These are phyloP conservation scores for Trichosporon coremiiforme DNA, from an alignment of 1,284 basidiomycete species.

Conservation along the genomic window DNA sequence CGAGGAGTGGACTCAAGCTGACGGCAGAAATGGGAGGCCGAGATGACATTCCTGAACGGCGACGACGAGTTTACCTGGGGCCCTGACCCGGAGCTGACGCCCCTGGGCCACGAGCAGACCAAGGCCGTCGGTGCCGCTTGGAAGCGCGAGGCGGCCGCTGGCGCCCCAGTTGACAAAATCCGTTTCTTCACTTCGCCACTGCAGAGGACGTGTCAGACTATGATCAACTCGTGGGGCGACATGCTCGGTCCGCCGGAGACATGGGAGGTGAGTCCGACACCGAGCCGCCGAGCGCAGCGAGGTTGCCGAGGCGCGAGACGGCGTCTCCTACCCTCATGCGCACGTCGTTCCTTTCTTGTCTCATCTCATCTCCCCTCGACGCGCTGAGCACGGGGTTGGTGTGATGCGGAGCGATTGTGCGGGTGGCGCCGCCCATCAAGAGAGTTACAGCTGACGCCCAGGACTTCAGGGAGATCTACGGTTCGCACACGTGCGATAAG, in stretches of 20 bases:
- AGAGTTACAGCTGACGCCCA: constrained; percentile 24
- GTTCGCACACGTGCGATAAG: constrained; percentile 54
- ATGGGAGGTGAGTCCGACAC: constrained; percentile 43
- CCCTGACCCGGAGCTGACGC: constrained; percentile 75
- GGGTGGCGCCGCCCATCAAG: no score
- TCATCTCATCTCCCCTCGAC: no score
- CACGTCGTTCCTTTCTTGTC: no score
- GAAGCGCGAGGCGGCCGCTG: constrained; percentile 62
- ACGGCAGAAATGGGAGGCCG: constrained; percentile 55
- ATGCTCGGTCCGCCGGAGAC: constrained; percentile 44
- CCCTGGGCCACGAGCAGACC: constrained; percentile 68
- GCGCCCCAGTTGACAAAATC: constrained; percentile 64
- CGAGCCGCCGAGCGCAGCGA: background rate
- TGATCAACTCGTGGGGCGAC: constrained; percentile 66
- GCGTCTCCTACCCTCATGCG: no score
- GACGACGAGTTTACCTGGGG: constrained; percentile 77
- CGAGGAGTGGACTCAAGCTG: no score
- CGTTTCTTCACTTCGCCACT: constrained; percentile 72
- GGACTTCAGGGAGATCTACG: constrained; percentile 54
- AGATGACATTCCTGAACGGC: constrained; percentile 70
- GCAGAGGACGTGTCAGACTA: constrained; percentile 70
- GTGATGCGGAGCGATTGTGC: no score
- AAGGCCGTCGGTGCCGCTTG: constrained; percentile 62
- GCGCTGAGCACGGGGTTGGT: no score
- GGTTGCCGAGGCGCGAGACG: no score